Conservation (phyloP, 2,329 filamentous ascomycete genomes). For the Zasmidium cellare region DNA sequence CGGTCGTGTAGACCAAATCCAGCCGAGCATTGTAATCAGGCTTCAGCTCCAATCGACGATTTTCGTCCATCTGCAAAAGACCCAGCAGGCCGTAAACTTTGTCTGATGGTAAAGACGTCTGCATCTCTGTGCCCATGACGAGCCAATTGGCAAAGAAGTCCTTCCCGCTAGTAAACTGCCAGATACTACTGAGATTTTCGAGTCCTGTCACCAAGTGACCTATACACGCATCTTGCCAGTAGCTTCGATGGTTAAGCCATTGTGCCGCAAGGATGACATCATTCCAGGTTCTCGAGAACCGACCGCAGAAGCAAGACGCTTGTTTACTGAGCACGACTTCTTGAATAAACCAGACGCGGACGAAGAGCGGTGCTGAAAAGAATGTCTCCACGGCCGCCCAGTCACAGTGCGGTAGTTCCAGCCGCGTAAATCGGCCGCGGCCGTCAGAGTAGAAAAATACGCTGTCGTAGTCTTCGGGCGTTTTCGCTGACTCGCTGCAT, state of each 20-base stretch:
- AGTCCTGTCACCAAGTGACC: background rate
- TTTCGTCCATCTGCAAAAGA: background rate
- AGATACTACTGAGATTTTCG: conserved; percentile 2
- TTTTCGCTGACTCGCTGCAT: background rate
- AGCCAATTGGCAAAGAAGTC: background rate
- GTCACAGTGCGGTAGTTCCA: conserved; percentile 3
- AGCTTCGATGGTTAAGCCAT: background rate
- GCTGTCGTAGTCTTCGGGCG: background rate
- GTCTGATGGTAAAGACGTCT: conserved; percentile 3
- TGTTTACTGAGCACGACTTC: conserved; percentile 9
- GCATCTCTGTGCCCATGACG: background rate
- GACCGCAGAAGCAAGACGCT: background rate
- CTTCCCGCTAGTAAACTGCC: background rate
- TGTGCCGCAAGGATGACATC: conserved; percentile 8
- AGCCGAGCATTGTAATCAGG: conserved; percentile 3
- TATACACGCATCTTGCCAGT: background rate
- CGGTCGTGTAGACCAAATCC: conserved; percentile 3
- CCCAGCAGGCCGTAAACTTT: conserved; percentile 17
- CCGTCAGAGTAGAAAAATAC: background rate
- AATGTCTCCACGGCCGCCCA: background rate
- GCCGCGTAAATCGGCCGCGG: background rate
- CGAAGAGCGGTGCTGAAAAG: conserved; percentile 4
- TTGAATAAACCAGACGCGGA: conserved; percentile 9
- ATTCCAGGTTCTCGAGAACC: background rate
- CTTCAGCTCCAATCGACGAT: background rate